Evolutionary conservation across 495 filamentous ascomycete species (phyloP).

Genomic region (Neurospora discreta): DNA sequence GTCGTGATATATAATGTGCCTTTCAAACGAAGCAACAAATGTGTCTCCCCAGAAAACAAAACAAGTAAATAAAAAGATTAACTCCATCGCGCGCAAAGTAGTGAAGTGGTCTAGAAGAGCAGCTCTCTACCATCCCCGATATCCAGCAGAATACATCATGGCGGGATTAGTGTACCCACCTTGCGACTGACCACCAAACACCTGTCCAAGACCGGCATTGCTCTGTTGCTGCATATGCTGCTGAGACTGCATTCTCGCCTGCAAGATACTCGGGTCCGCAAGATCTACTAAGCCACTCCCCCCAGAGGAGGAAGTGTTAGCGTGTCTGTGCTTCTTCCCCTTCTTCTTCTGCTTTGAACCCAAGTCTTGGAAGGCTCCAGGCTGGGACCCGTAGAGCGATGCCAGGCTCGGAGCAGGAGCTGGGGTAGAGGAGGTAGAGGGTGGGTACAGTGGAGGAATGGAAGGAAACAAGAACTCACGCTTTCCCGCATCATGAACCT

Average conservation of each 20-base stretch:
- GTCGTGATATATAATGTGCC: slow-evolving; percentile 25
- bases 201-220: slow-evolving; percentile 72
- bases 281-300: slow-evolving; percentile 97
- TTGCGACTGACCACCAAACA: slow-evolving; percentile 87
- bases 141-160: slow-evolving; percentile 76
- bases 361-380: slow-evolving; percentile 73
- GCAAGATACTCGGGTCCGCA: slow-evolving; percentile 98
- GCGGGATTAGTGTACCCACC: slow-evolving; percentile 93
- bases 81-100: slow-evolving; percentile 1
- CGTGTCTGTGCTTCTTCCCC: slow-evolving; percentile 99
- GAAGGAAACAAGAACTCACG: slow-evolving; percentile 80
- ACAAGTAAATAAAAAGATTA: slow-evolving; percentile 8
- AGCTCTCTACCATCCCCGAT: slow-evolving; percentile 56
- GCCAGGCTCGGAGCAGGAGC: slow-evolving; percentile 76
- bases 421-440: slow-evolving; percentile 68
- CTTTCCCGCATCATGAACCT: slow-evolving; percentile 73
- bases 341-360: slow-evolving; percentile 98
- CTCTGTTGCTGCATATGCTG: slow-evolving; percentile 67
- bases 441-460: slow-evolving; percentile 68
- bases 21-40: slow-evolving; percentile 13
- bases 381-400: slow-evolving; percentile 81
- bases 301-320: slow-evolving; percentile 99
- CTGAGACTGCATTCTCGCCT: slow-evolving; percentile 88
- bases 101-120: neutral
- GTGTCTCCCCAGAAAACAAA: slow-evolving; percentile 10